Percentiles rank a stretch among this genome's conserved stretches.
These are phyloP conservation scores for Fusarium napiforme DNA, from an alignment of 2,329 filamentous ascomycete species.

Conservation along the genomic window DNA sequence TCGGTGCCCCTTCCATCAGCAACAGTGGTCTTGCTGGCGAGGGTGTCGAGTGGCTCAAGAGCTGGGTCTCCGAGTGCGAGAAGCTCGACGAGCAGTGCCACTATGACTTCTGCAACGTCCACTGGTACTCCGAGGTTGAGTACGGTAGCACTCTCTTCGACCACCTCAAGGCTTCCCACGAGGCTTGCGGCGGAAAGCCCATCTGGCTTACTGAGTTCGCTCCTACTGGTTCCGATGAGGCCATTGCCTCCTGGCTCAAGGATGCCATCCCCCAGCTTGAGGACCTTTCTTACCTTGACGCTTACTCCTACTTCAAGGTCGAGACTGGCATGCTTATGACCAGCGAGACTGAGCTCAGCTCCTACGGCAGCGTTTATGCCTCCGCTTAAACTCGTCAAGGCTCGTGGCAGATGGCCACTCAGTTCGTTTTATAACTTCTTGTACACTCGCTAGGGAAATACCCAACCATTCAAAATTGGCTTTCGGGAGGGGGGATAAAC, in stretches of 20 bases:
- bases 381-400: constrained; percentile 44
- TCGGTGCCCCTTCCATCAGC: constrained; percentile 70
- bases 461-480: constrained; percentile 42
- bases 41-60: constrained; percentile 67
- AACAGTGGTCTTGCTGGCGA: constrained; percentile 63
- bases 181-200: constrained; percentile 56
- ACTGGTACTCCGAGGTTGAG: constrained; percentile 69
- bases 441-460: constrained; percentile 53
- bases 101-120: constrained; percentile 69
- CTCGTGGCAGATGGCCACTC: background rate
- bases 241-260: constrained; percentile 60
- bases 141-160: constrained; percentile 63
- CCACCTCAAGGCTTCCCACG: constrained; percentile 61
- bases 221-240: constrained; percentile 55
- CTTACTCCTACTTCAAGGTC: constrained; percentile 69
- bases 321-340: constrained; percentile 55
- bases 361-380: constrained; percentile 62
- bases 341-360: constrained; percentile 54
- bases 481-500: constrained; percentile 39
- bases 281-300: constrained; percentile 61
- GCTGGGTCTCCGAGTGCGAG: constrained; percentile 64
- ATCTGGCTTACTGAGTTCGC: constrained; percentile 76
- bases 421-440: constrained; percentile 48
- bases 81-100: constrained; percentile 55
- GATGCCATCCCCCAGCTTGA: constrained; percentile 62